Evolutionary conservation across 345 rosid species (phyloP), one percentile per base, ranked within the genome.

Genomic region (Eucalyptus dawsonii): DNA sequence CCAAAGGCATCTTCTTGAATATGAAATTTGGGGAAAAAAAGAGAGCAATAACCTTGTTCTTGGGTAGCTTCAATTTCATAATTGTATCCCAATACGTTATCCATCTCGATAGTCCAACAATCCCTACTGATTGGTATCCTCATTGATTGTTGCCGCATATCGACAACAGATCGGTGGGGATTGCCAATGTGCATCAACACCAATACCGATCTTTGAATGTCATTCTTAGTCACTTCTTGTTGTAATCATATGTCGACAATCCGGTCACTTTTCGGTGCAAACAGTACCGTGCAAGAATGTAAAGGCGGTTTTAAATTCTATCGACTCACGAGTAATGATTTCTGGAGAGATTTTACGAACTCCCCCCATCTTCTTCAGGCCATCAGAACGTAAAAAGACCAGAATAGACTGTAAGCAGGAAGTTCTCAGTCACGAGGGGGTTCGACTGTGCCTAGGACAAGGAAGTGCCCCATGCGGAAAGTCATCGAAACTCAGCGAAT

Each of bases 61-160:
- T 6, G 3, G 10, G 0, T 24, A 56, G 6, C 62, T 24, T 56
- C 13, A 2, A 56, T 24, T 56, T 24, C 6, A 0, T 56, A 2
- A 9, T 56, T 56, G 29, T 56, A 24, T 56, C 62, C 62, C 62
- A 10, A 56, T 24, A 56, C 0, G 6, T 56, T 24, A 3, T 56
- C 62, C 62, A 56, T 56, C 13, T 56, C 29, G 0, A 56, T 22
- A 24, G 6, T 24, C 62, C 62, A 24, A 9, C 29, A 0, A 56
- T 56, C 27, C 3, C 29, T 24, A 56, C 6, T 56, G 1, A 24
- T 54, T 0, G 5, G 25, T 22, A 22, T 54, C 27, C 27, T 54
- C 60, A 54, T 54, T 0, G 5, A 21, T 21, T 6, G 0, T 56
- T 22, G 29, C 19, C 3, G 1, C 13, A 56, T 9, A 56, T 56